Base-by-base conservation (phyloP, 352 stramenopile species). In the Phytopythium oedochilum region DNA sequence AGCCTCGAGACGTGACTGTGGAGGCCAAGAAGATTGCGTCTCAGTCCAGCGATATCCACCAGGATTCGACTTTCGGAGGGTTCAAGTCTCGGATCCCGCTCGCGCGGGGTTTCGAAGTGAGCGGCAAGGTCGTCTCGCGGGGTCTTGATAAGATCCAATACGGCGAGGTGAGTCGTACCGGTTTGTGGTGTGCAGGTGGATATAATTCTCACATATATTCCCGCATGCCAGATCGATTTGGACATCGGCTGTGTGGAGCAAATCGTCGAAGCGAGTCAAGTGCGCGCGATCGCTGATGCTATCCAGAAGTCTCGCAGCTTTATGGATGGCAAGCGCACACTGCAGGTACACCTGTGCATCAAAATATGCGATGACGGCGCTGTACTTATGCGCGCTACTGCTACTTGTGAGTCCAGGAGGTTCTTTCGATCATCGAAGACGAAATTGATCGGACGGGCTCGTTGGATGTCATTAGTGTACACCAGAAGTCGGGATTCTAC, bases 1-100 rank as follows among this genome's bases (percentile, higher is more conserved):
- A 85, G 53, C 96, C 92, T 26, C 74, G 83, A 15, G 94, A 98
- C 72, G 95, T 97, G 5, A 98, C 95, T 1, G 62, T 59, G 14
- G 71, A 89, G 35, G 96, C 96, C 17, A 98, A 98, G 54, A 78
- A 83, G 53, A 98, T 99, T 63, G 93, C 90, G 3, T 71, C 43
- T 3, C 60, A 86, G 35, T 68, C 92, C 51, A 64, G 59, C 0
- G 66, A 80, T 40, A 81, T 91, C 52, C 68, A 57, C 38, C 68
- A 88, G 55, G 73, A 86, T 26, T 35, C 56, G 12, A 36, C 59
- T 10, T 90, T 92, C 57, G 73, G 75, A 4, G 66, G 60, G 0
- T 80, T 88, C 28, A 74, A 62, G 29, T 7, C 57, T 17, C 80
- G 84, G 0, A 83, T 94, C 44, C 80, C 78, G 7, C 36, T 83